These are phyloP conservation scores for Fusarium luffae DNA, from an alignment of 2,329 filamentous ascomycete species.

Conservation along the genomic window DNA sequence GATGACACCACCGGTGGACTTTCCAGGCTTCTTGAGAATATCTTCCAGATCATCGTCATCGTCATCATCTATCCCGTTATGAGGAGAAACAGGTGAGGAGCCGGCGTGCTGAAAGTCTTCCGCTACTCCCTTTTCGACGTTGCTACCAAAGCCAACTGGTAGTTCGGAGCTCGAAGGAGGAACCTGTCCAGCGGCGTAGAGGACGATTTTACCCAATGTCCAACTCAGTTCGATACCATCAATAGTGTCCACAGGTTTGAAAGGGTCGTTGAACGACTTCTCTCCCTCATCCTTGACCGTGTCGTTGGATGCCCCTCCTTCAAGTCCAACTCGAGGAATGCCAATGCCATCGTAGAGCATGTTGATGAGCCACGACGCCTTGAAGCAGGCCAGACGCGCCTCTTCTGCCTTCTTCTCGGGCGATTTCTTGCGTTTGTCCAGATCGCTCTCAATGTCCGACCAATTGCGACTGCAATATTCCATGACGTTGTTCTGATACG, in stretches of 20 bases:
- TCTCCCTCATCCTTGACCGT: slow-evolving; percentile 77
- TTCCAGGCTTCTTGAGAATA: slow-evolving; percentile 75
- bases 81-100: slow-evolving; percentile 56
- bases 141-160: slow-evolving; percentile 93
- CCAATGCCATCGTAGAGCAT: slow-evolving; percentile 96
- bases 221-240: slow-evolving; percentile 93
- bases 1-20: slow-evolving; percentile 77
- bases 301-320: slow-evolving; percentile 73
- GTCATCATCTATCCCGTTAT: slow-evolving; percentile 62
- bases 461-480: slow-evolving; percentile 89
- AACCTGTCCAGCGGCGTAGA: slow-evolving; percentile 92
- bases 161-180: slow-evolving; percentile 68
- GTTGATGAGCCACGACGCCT: slow-evolving; percentile 97
- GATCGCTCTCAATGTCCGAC: slow-evolving; percentile 75
- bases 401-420: slow-evolving; percentile 81
- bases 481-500: slow-evolving; percentile 86
- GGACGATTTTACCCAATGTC: slow-evolving; percentile 95
- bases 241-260: slow-evolving; percentile 93
- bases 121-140: slow-evolving; percentile 72
- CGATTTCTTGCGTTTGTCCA: slow-evolving; percentile 75
- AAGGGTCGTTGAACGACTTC: slow-evolving; percentile 80
- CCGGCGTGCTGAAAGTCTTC: slow-evolving; percentile 87
- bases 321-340: slow-evolving; percentile 84
- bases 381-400: slow-evolving; percentile 93
- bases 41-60: slow-evolving; percentile 65